phyloP scores from a whole-genome alignment of 495 filamentous ascomycete genomes.

The Chaetomidium leptoderma region DNA sequence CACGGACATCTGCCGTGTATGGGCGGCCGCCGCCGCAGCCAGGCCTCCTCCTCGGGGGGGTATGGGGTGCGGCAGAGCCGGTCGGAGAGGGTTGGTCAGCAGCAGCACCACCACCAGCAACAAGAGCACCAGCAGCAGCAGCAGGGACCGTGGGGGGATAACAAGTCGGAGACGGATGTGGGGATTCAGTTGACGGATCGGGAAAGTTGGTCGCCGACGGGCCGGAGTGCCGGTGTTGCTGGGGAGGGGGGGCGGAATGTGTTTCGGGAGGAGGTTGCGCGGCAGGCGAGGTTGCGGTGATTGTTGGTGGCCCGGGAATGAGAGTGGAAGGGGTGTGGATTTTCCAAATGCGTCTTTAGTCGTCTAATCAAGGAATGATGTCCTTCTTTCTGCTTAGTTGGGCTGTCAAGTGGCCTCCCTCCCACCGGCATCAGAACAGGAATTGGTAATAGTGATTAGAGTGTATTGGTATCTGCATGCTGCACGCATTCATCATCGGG shows the following conservation, averaged over 20 bases:
- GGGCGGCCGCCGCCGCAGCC: too few species aligned
- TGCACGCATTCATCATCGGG: background rate
- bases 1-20: constrained; percentile 15
- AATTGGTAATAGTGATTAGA: background rate
- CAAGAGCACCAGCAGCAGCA: too few species aligned
- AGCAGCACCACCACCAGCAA: too few species aligned
- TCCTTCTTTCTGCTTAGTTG: too few species aligned
- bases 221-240: background rate
- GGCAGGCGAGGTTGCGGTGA: constrained; percentile 28
- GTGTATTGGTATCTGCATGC: background rate
- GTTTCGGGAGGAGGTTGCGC: constrained; percentile 35
- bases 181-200: constrained; percentile 33
- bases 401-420: too few species aligned
- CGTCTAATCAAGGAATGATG: too few species aligned
- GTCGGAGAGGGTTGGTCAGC: constrained; percentile 21
- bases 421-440: too few species aligned
- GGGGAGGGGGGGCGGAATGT: constrained; percentile 24
- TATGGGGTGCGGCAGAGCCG: constrained; percentile 30
- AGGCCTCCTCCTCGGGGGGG: too few species aligned
- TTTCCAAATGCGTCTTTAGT: too few species aligned
- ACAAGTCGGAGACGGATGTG: constrained; percentile 17
- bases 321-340: background rate
- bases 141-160: constrained; percentile 2
- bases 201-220: constrained; percentile 33
- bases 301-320: background rate